Evolutionary conservation across 2,329 filamentous ascomycete species (phyloP), one percentile per base, ranked within the genome.

Genomic region (Stagonosporopsis vannaccii): DNA sequence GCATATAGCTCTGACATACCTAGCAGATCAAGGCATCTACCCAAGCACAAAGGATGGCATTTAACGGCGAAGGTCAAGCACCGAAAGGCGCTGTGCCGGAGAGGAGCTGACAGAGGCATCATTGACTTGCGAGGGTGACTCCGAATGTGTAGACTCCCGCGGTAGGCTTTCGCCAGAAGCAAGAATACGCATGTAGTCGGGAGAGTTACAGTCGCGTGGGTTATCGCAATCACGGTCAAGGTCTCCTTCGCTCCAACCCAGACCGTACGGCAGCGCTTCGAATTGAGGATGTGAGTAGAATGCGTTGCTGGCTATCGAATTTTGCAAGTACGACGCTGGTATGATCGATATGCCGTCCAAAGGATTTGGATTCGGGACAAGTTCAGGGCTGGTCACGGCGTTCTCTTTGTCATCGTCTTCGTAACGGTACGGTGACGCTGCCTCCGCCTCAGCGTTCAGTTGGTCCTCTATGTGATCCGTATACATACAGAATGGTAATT

Each of bases 361-460:
- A 20, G 48, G 26, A 15, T 59, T 46, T 12, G 50, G 30, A 17
- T 8, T 25, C 2, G 50, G 44, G 15, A 52, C 51, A 3, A 51
- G 32, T 9, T 59, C 58, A 11, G 35, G 26, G 11, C 59, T 50
- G 20, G 40, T 42, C 12, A 42, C 43, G 9, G 36, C 19, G 43
- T 68, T 69, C 30, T 69, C 67, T 36, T 69, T 69, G 33, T 68
- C 57, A 13, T 67, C 66, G 23, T 66, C 56, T 9, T 67, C 58
- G 35, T 59, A 63, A n/a, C 58, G 41, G 19, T 62, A 49, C 7
- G 65, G 65, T 37, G 62, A 65, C 7, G 51, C 54, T 51, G 52
- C 56, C 6, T 56, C 54, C n/a, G 62, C 61, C 35, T 68, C 63
- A 6, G 49, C 46, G 12, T 50, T 54, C 12, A 67, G 26, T 23